Conservation (phyloP, 306 rosid species). For the Malus sylvestris region DNA sequence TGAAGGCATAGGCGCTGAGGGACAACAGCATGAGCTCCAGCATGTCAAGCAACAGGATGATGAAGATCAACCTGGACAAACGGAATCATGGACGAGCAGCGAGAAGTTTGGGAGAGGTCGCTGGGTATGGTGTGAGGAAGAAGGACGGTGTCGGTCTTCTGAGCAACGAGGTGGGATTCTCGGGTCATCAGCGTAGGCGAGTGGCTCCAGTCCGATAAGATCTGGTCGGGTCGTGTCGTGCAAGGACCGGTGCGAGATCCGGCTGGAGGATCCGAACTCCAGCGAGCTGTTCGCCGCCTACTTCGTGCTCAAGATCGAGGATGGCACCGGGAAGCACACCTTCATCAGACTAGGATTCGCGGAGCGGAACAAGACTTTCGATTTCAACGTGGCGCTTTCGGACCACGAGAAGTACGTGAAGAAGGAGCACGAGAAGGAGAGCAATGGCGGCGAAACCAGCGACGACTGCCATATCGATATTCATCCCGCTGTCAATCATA, state of each 20-base stretch:
- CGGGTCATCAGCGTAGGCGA: slow-evolving; percentile 35
- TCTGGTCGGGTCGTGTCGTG: slow-evolving; percentile 94
- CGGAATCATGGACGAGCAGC: too few species aligned
- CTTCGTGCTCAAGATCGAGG: slow-evolving; percentile 97
- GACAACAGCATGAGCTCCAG: too few species aligned
- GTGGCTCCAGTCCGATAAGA: slow-evolving; percentile 97
- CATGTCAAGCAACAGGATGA: too few species aligned
- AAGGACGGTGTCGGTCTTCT: too few species aligned
- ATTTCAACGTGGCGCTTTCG: slow-evolving; percentile 92
- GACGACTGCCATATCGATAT: slow-evolving; percentile 82
- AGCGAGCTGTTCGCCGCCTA: slow-evolving; percentile 94
- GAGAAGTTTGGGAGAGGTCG: too few species aligned
- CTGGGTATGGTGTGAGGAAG: too few species aligned
- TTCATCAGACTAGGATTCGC: slow-evolving; percentile 83
- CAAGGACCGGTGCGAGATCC: slow-evolving; percentile 94
- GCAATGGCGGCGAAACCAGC: slow-evolving; percentile 24
- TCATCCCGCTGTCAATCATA: slow-evolving; percentile 92
- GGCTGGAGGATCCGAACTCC: slow-evolving; percentile 83
- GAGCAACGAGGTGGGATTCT: too few species aligned
- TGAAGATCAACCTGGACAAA: too few species aligned
- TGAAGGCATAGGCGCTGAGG: too few species aligned
- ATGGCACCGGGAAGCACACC: slow-evolving; percentile 88
- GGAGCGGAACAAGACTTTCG: slow-evolving; percentile 93
- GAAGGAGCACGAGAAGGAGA: slow-evolving; percentile 72
- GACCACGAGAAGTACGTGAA: slow-evolving; percentile 90